phyloP scores from a whole-genome alignment of 2,329 filamentous ascomycete genomes.

The Verticillium longisporum region DNA sequence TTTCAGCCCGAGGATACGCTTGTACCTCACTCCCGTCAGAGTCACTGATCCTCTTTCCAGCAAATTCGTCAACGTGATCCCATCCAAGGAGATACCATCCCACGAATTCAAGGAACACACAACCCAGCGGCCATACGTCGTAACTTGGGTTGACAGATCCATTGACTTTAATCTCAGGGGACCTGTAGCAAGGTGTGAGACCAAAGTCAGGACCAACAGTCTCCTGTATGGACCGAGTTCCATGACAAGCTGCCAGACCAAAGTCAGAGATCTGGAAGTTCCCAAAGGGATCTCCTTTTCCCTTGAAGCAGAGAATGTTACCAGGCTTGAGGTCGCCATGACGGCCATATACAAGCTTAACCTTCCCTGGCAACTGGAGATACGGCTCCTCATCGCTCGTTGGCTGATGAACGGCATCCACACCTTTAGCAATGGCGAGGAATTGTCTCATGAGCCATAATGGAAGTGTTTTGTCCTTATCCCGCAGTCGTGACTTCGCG shows the following conservation, averaged over 20 bases:
- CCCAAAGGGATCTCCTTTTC: neutral
- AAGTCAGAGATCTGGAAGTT: conserved; percentile 2
- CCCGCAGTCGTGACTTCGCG: neutral
- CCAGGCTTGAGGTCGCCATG: conserved; percentile 7
- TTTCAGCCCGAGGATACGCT: neutral
- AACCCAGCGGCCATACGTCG: conserved; percentile 1
- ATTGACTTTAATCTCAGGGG: neutral
- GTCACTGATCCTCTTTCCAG: neutral
- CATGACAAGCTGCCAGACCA: neutral
- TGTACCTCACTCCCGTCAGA: neutral
- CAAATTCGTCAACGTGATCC: neutral
- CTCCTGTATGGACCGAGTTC: neutral
- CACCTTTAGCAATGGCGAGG: conserved; percentile 6
- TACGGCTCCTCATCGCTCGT: neutral
- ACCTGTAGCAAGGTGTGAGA: neutral
- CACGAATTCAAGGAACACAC: conserved; percentile 2
- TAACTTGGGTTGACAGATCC: neutral
- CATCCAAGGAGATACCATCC: conserved; percentile 1
- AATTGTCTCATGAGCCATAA: conserved; percentile 8
- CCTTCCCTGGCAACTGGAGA: neutral
- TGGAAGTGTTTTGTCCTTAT: neutral
- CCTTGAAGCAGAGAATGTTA: conserved; percentile 5
- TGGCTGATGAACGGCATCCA: neutral
- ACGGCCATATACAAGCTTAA: neutral
- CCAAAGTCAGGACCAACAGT: neutral